Evolutionary conservation across 352 stramenopile genomes (phyloP).

Genomic region (Aphanomyces cochlioides): DNA sequence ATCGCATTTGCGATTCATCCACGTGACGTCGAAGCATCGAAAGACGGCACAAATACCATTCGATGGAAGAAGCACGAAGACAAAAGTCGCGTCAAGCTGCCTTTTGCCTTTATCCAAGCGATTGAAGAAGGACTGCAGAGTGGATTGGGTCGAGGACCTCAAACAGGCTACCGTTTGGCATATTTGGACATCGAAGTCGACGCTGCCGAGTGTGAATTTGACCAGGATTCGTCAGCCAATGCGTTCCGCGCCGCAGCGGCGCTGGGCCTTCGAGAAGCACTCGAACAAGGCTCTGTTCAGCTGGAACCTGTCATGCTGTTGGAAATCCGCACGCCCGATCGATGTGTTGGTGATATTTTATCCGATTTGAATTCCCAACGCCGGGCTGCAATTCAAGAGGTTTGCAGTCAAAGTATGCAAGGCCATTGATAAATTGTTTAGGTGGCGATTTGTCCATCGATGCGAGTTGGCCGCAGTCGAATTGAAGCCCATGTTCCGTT

Average conservation of each 20-base stretch:
- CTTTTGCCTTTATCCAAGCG: slow-evolving; percentile 55
- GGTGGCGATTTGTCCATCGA: slow-evolving; percentile 15
- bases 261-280: slow-evolving; percentile 52
- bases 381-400: slow-evolving; percentile 64
- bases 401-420: slow-evolving; percentile 29
- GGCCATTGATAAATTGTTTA: background rate
- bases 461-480: slow-evolving; percentile 45
- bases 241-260: slow-evolving; percentile 58
- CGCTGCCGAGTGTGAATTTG: slow-evolving; percentile 52
- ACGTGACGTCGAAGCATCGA: slow-evolving; percentile 36
- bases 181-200: slow-evolving; percentile 66
- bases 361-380: slow-evolving; percentile 69
- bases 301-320: slow-evolving; percentile 81
- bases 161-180: slow-evolving; percentile 56
- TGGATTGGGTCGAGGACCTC: slow-evolving; percentile 53
- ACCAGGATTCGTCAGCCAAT: slow-evolving; percentile 60
- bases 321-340: slow-evolving; percentile 57
- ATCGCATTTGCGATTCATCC: slow-evolving; percentile 50
- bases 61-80: slow-evolving; percentile 45
- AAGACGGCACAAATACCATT: slow-evolving; percentile 43
- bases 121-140: slow-evolving; percentile 59
- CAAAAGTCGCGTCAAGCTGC: slow-evolving; percentile 47
- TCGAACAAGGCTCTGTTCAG: slow-evolving; percentile 49
- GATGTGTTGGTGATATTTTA: slow-evolving; percentile 65
- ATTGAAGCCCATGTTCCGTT: slow-evolving; percentile 66